Evolutionary conservation across 1,139 yeast genomes (phyloP).

Genomic region (Taphrina wiesneri): DNA sequence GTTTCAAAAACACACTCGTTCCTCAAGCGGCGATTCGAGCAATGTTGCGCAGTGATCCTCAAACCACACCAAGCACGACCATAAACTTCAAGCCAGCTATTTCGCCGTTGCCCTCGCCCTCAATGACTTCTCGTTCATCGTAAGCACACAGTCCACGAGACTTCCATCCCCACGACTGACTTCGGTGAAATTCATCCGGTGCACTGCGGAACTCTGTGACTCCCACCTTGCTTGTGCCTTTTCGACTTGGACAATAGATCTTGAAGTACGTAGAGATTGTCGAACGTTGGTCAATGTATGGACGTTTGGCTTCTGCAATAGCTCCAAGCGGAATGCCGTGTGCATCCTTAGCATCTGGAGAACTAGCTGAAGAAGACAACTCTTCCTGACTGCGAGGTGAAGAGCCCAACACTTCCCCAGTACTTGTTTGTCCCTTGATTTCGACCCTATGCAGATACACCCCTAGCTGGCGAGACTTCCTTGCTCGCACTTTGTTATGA

Average conservation of each 20-base stretch:
- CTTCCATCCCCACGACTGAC: slow-evolving; percentile 63
- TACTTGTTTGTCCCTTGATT: slow-evolving; percentile 35
- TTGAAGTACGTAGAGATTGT: slow-evolving; percentile 54
- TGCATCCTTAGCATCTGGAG: slow-evolving; percentile 20
- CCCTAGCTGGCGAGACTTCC: slow-evolving; percentile 54
- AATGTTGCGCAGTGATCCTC: background rate
- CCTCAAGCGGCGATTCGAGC: too few relatives aligned
- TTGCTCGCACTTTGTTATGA: slow-evolving; percentile 49
- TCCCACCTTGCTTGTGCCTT: slow-evolving; percentile 47
- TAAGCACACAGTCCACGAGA: slow-evolving; percentile 52
- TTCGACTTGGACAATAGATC: slow-evolving; percentile 55
- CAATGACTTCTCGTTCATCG: slow-evolving; percentile 23
- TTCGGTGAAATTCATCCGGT: slow-evolving; percentile 54
- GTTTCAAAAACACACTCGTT: too few relatives aligned
- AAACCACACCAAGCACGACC: slow-evolving; percentile 54
- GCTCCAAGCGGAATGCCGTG: slow-evolving; percentile 6
- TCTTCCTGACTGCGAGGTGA: background rate
- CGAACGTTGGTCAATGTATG: slow-evolving; percentile 49
- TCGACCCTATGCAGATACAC: slow-evolving; percentile 56
- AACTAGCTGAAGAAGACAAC: background rate
- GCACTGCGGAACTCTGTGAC: slow-evolving; percentile 56
- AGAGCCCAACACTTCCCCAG: slow-evolving; percentile 34
- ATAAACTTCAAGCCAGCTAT: slow-evolving; percentile 52
- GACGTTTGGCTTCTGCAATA: slow-evolving; percentile 35
- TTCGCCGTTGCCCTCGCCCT: slow-evolving; percentile 44